Evolutionary conservation across 805 yeast species (phyloP).

Genomic region (Isabelozyma rhagii): DNA sequence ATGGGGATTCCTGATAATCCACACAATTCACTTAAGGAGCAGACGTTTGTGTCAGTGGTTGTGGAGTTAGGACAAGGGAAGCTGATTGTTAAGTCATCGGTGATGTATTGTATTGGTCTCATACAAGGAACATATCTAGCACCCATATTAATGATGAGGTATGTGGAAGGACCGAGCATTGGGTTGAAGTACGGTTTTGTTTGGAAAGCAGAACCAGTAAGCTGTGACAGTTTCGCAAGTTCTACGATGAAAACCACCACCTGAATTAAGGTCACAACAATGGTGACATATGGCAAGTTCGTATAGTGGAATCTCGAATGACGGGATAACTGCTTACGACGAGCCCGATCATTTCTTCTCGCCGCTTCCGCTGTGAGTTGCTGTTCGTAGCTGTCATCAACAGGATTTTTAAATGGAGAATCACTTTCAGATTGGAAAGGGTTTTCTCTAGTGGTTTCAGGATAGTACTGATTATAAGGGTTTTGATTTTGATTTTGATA

Average conservation of each 20-base stretch:
- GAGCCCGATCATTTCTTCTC: slow-evolving; percentile 18
- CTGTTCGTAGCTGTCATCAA: not conserved
- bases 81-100: slow-evolving; percentile 40
- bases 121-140: slow-evolving; percentile 72
- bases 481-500: not conserved
- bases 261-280: slow-evolving; percentile 44
- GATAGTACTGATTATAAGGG: not conserved
- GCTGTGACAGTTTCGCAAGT: slow-evolving; percentile 49
- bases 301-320: slow-evolving; percentile 35
- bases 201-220: slow-evolving; percentile 65
- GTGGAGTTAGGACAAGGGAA: slow-evolving; percentile 77
- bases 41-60: slow-evolving; percentile 48
- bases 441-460: slow-evolving; percentile 6
- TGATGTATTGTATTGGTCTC: slow-evolving; percentile 49
- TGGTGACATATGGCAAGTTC: slow-evolving; percentile 39
- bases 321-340: slow-evolving; percentile 19
- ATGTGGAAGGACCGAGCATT: slow-evolving; percentile 73
- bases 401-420: not conserved
- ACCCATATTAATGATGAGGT: slow-evolving; percentile 64
- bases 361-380: slow-evolving; percentile 11
- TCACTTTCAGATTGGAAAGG: slow-evolving; percentile 4
- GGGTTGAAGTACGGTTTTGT: slow-evolving; percentile 73
- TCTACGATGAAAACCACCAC: slow-evolving; percentile 60
- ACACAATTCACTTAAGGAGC: slow-evolving; percentile 56
- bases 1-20: slow-evolving; percentile 51